Conservation (phyloP, 2,329 filamentous ascomycete genomes). For the Stachybotrys chlorohalonatus region DNA sequence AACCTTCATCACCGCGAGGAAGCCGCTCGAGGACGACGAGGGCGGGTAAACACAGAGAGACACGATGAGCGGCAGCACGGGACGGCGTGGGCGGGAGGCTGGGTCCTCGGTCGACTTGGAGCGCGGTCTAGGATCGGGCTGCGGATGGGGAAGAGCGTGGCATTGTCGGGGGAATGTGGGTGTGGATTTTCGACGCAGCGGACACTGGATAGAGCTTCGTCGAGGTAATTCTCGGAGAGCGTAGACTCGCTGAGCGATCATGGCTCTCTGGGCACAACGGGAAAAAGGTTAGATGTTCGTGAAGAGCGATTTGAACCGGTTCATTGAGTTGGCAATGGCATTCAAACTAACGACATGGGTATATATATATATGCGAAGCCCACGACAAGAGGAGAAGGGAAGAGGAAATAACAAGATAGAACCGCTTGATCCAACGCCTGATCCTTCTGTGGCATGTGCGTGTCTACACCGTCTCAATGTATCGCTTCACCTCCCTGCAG, state of each 20-base stretch:
- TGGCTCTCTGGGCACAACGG: no score
- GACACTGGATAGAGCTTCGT: no score
- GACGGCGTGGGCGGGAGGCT: no score
- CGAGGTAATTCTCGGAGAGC: no score
- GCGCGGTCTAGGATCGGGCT: no score
- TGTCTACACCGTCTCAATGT: slow-evolving; percentile 60
- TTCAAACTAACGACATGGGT: background rate
- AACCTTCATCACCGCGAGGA: slow-evolving; percentile 22
- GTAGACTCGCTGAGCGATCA: no score
- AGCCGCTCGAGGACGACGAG: slow-evolving; percentile 7
- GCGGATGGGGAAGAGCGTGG: no score
- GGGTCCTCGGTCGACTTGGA: no score
- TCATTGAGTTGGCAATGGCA: background rate
- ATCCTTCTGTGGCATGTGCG: background rate
- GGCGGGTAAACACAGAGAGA: background rate
- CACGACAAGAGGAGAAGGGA: background rate
- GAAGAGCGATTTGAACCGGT: background rate
- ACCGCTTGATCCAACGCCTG: background rate
- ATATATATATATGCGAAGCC: background rate
- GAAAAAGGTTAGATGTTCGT: no score
- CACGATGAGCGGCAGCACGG: background rate
- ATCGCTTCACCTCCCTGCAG: slow-evolving; percentile 63
- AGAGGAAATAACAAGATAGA: background rate
- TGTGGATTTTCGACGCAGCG: no score
- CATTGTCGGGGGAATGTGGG: no score